Percentiles rank a stretch among this genome's conserved stretches.
These are phyloP conservation scores for Wickerhamiella domercqiae DNA, from an alignment of 805 yeast species.

Conservation along the genomic window DNA sequence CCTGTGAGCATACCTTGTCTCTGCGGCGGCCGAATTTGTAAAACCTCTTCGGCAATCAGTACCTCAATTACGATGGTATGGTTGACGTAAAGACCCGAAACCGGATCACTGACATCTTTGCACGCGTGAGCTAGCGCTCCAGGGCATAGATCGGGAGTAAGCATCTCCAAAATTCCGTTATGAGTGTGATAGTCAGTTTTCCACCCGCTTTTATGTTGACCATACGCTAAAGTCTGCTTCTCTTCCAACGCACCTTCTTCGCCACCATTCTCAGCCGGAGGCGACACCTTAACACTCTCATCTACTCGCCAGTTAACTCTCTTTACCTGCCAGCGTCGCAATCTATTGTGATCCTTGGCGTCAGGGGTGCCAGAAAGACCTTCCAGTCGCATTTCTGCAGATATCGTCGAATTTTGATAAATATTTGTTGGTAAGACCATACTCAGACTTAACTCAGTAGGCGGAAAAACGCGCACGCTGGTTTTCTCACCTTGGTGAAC, in stretches of 20 bases:
- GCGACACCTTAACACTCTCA: conserved; percentile 35
- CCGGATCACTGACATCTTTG: conserved; percentile 55
- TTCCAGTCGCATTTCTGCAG: conserved; percentile 68
- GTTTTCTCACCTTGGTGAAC: conserved; percentile 71
- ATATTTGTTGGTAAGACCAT: conserved; percentile 80
- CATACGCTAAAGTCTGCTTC: conserved; percentile 53
- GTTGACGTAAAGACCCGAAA: conserved; percentile 56
- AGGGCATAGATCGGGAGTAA: conserved; percentile 20
- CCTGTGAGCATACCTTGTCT: conserved; percentile 45
- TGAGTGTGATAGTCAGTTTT: conserved; percentile 66
- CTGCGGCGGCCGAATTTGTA: conserved; percentile 17
- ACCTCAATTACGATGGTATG: conserved; percentile 74
- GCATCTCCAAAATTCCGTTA: conserved; percentile 61
- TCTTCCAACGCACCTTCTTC: conserved; percentile 36
- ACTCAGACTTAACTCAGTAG: conserved; percentile 77
- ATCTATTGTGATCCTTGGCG: conserved; percentile 3
- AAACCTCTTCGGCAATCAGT: conserved; percentile 79
- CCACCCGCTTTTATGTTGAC: conserved; percentile 87
- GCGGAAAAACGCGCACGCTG: conserved; percentile 85
- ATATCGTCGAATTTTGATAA: conserved; percentile 75
- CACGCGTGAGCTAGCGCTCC: conserved; percentile 13
- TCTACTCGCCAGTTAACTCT: conserved; percentile 80
- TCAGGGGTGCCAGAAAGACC: conserved; percentile 26
- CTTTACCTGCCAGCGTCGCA: conserved; percentile 79
- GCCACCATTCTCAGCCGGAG: conserved; percentile 1